Base-by-base conservation (phyloP, 495 filamentous ascomycete species). In the Friedmanniomyces simplex region DNA sequence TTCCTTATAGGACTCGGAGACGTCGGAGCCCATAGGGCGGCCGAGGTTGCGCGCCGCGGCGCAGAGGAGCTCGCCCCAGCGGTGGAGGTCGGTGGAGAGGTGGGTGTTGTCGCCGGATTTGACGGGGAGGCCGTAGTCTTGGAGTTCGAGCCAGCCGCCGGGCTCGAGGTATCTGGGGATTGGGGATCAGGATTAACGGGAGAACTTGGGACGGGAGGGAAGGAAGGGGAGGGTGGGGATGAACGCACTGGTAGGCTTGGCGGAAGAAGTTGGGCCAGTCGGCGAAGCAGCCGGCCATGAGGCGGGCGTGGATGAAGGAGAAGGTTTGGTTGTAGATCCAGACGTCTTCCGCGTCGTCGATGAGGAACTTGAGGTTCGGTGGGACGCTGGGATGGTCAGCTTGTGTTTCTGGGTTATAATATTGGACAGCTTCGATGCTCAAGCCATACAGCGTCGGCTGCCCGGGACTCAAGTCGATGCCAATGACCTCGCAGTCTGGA, bases 321-420 rank as follows among this genome's bases (percentile, higher is more conserved):
- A 78, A 82, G 25, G 69, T 64, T n/a, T 70, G 60, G 41, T 58
- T 60, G 55, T 75, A 80, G 0, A 72, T 59, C 80, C 79, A 84
- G 3, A 74, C 67, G 37, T 77, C 74, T 62, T 81, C 79, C 1
- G 73, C 73, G 57, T 82, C 77, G 58, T 78, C 76, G 48, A 82
- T 72, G 24, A 77, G 61, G 63, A 82, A 82, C 21, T 52, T 62
- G 34, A 76, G 70, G 55, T 84, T 83, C 20, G 75, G 73, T 8
- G 81, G 79, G 12, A 77, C 65, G 47, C 71, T 70, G 43, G 5
- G 11, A 2, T 24, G 6, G 25, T 47, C 22, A 47, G 43, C 28
- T 32, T 32, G 28, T 32, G 28, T 21, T 13, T 14, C 7, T 18
- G n/a, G 13, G 34, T 16, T 37, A 37, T 8, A 37, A 8, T 8